A percentile compares a stretch with the other conserved stretches of the same genome.
Evolutionary conservation across 768 basidiomycete genomes (phyloP).

Genomic region (Russula vinacea): DNA sequence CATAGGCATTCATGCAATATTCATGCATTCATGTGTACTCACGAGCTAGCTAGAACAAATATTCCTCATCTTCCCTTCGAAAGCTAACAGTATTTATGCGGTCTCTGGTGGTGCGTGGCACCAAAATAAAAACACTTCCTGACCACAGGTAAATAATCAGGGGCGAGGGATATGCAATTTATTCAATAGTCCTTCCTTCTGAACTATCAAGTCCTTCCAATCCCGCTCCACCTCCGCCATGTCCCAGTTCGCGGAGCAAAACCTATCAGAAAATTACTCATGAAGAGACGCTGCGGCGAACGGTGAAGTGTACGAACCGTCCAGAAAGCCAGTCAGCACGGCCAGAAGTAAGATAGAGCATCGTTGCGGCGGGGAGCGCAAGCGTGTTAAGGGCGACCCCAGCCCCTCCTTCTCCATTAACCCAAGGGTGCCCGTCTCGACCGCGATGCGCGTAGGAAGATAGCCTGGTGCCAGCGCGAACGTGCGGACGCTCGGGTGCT

Average conservation of each 20-base stretch:
- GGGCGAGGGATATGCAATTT: too few relatives aligned
- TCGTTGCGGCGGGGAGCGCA: slow-evolving; percentile 5
- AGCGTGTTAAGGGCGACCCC: not conserved
- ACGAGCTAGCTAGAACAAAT: too few relatives aligned
- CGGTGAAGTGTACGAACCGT: slow-evolving; percentile 6
- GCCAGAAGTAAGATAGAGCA: slow-evolving; percentile 12
- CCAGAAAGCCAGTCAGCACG: slow-evolving; percentile 17
- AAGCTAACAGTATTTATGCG: too few relatives aligned
- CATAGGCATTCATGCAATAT: too few relatives aligned
- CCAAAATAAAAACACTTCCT: too few relatives aligned
- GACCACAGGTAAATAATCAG: too few relatives aligned
- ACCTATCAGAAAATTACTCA: not conserved
- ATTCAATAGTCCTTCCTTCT: too few relatives aligned
- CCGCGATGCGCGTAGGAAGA: slow-evolving; percentile 1
- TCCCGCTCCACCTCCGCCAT: slow-evolving; percentile 13
- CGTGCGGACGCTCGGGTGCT: slow-evolving; percentile 7
- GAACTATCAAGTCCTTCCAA: too few relatives aligned
- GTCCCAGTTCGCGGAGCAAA: slow-evolving; percentile 10
- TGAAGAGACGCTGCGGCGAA: not conserved
- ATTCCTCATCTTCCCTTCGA: too few relatives aligned
- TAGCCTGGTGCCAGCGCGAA: slow-evolving; percentile 10
- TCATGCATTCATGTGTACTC: too few relatives aligned
- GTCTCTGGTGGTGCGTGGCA: too few relatives aligned
- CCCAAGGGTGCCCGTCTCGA: not conserved
- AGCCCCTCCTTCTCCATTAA: not conserved